Conservation (phyloP, 73 alveolate genomes). For the Paramecium sexaurelia region DNA sequence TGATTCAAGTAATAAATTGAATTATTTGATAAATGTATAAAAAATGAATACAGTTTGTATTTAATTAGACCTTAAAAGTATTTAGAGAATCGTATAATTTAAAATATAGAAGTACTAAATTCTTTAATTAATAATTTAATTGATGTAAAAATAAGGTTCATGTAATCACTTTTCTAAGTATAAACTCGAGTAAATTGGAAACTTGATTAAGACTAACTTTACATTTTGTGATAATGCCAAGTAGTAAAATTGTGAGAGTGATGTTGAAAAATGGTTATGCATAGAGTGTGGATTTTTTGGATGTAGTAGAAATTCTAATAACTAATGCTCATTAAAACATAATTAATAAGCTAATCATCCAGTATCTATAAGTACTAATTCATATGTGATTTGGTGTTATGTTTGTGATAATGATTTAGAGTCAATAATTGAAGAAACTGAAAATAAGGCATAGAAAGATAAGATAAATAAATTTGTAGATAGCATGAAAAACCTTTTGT, state of each 20-base stretch:
- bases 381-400: constrained; percentile 49
- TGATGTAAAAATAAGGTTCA: background rate
- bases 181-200: background rate
- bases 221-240: constrained; percentile 19
- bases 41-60: too few species aligned
- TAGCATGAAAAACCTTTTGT: constrained; percentile 3
- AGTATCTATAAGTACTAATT: background rate
- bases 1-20: background rate
- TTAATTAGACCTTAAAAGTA: too few species aligned
- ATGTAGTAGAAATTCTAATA: constrained; percentile 25
- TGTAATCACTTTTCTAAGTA: background rate
- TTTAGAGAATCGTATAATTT: too few species aligned
- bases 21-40: background rate
- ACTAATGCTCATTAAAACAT: constrained; percentile 21
- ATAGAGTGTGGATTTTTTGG: constrained; percentile 48
- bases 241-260: background rate
- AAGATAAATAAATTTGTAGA: constrained; percentile 53
- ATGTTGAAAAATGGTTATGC: constrained; percentile 29
- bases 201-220: background rate
- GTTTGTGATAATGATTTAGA: constrained; percentile 66
- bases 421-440: constrained; percentile 33
- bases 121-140: background rate
- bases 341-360: background rate
- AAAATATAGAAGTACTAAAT: background rate
- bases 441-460: constrained; percentile 18